Evolutionary conservation across 129 eudicot species (phyloP).

Genomic region (Saposhnikovia divaricata): DNA sequence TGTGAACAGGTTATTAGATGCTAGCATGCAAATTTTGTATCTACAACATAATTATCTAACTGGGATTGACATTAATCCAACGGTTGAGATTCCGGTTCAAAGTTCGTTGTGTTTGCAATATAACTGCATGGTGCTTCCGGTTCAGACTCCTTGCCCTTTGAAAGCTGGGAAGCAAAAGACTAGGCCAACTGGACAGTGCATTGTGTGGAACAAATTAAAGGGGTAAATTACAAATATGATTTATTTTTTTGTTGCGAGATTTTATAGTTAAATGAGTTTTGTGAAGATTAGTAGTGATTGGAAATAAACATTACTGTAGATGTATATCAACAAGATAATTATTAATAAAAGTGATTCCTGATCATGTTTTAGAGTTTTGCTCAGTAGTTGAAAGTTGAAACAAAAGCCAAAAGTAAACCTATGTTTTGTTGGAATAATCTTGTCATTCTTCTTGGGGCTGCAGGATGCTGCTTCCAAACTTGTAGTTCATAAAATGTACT

Average conservation of each 20-base stretch:
- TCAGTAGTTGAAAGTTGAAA: too few relatives aligned
- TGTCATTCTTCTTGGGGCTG: too few relatives aligned
- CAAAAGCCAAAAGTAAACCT: too few relatives aligned
- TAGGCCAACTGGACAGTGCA: constrained; percentile 72
- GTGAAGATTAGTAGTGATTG: not conserved
- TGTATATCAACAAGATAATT: too few relatives aligned
- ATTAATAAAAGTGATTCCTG: too few relatives aligned
- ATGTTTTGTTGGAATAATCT: too few relatives aligned
- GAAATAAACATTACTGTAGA: too few relatives aligned
- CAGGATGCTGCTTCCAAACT: too few relatives aligned
- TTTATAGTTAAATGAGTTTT: constrained; percentile 10
- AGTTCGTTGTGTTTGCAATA: constrained; percentile 79
- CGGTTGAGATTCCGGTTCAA: constrained; percentile 69
- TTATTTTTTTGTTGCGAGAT: not conserved
- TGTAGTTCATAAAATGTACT: too few relatives aligned
- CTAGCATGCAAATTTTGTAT: constrained; percentile 48
- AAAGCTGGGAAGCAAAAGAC: constrained; percentile 82
- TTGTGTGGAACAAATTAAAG: constrained; percentile 35
- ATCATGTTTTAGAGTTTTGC: too few relatives aligned
- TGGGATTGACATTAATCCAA: constrained; percentile 56
- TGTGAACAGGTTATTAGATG: constrained; percentile 62
- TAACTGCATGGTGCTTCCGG: constrained; percentile 86
- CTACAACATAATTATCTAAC: constrained; percentile 78
- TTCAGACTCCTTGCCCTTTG: constrained; percentile 77
- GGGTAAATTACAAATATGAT: constrained; percentile 29